phyloP scores from a whole-genome alignment of 1,139 yeast species.

The Geotrichum candidum region DNA sequence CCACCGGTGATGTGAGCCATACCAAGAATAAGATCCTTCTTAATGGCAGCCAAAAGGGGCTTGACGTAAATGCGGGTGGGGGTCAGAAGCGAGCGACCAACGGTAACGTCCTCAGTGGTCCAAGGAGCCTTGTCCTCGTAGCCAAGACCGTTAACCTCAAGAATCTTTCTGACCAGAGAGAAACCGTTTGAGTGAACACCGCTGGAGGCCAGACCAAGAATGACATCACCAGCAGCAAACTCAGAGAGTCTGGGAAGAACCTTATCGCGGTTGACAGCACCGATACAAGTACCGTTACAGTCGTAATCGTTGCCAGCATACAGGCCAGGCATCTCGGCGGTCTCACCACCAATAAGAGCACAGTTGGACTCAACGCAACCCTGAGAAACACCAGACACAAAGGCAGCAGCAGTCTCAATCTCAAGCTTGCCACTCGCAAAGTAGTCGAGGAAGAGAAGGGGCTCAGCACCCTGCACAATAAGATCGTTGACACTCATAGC shows the following conservation, averaged over 20 bases:
- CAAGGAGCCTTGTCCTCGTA: conserved; percentile 83
- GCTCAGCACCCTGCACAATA: conserved; percentile 98
- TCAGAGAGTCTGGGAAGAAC: conserved; percentile 63
- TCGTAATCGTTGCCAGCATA: conserved; percentile 93
- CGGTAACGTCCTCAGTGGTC: conserved; percentile 57
- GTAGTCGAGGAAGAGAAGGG: conserved; percentile 89
- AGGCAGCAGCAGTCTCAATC: conserved; percentile 73
- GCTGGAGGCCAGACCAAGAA: conserved; percentile 81
- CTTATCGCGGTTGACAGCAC: conserved; percentile 82
- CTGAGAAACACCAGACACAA: conserved; percentile 91
- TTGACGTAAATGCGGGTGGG: conserved; percentile 96
- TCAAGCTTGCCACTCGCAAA: conserved; percentile 93
- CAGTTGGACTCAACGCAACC: conserved; percentile 95
- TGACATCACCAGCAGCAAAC: conserved; percentile 73
- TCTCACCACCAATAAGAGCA: conserved; percentile 98
- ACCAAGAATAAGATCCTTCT: conserved; percentile 66
- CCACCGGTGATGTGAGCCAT: conserved; percentile 98
- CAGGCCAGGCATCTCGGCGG: conserved; percentile 99
- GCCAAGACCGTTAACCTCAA: conserved; percentile 62
- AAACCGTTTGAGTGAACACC: conserved; percentile 97
- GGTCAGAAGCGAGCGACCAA: conserved; percentile 78
- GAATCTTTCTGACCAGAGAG: conserved; percentile 90
- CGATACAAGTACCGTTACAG: conserved; percentile 96
- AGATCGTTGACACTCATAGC: conserved; percentile 98
- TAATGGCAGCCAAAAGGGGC: conserved; percentile 71